Conservation (phyloP, 129 eudicot species). For the Scalesia atractyloides region DNA sequence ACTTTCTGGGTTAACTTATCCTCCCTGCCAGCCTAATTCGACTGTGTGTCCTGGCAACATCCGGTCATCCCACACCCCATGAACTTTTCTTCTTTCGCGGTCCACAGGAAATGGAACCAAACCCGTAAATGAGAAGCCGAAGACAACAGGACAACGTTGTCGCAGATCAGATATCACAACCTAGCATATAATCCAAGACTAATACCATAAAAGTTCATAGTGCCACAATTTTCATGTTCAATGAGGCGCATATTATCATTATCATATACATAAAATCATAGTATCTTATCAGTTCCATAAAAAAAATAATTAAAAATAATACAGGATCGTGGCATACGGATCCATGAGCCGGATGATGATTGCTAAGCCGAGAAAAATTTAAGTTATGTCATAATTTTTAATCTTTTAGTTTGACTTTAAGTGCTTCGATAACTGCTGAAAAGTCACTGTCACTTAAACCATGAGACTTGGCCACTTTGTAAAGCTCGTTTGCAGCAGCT, state of each 20-base stretch:
- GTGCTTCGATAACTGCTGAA: slow-evolving; percentile 92
- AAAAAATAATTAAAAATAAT: neutral
- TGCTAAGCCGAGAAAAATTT: neutral
- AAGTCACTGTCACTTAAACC: slow-evolving; percentile 89
- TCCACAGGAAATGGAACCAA: too few relatives aligned
- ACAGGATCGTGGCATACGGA: neutral
- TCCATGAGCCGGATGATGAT: neutral
- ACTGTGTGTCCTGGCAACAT: too few relatives aligned
- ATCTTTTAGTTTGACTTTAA: slow-evolving; percentile 64
- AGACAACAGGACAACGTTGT: too few relatives aligned
- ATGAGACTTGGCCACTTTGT: slow-evolving; percentile 82
- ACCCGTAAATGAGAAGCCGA: too few relatives aligned
- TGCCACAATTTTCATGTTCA: slow-evolving; percentile 14
- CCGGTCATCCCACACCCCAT: too few relatives aligned
- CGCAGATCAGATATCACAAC: too few relatives aligned
- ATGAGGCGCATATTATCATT: neutral
- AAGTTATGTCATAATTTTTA: slow-evolving; percentile 11
- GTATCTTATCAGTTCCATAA: neutral
- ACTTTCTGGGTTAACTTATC: too few relatives aligned
- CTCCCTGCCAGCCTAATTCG: too few relatives aligned
- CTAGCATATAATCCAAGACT: neutral
- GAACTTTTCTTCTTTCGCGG: too few relatives aligned
- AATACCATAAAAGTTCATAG: slow-evolving; percentile 6
- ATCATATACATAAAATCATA: neutral
- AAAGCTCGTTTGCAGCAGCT: slow-evolving; percentile 93